Conservation (phyloP, 164 flowering plant genomes). For the Macadamia tetraphylla region DNA sequence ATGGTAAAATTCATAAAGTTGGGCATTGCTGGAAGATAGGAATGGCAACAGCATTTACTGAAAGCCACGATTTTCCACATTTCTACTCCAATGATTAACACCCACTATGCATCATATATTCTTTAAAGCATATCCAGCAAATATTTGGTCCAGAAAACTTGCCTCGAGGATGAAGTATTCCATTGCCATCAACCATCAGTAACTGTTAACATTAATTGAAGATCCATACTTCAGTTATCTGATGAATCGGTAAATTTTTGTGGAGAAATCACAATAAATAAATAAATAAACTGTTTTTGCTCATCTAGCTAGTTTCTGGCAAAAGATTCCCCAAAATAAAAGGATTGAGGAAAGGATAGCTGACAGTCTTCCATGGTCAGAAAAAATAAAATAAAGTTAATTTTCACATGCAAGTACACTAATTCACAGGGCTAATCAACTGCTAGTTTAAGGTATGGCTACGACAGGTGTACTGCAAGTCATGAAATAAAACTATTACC, state of each 20-base stretch:
- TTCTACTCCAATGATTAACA: background rate
- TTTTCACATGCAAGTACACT: no score
- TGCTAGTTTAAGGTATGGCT: background rate
- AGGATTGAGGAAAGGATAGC: no score
- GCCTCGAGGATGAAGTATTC: conserved; percentile 94
- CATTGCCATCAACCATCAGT: conserved; percentile 92
- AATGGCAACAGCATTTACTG: no score
- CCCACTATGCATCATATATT: background rate
- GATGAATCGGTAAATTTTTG: background rate
- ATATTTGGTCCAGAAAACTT: conserved; percentile 21
- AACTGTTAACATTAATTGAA: conserved; percentile 35
- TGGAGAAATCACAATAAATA: background rate
- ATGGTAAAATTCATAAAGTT: no score
- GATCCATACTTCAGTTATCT: conserved; percentile 4
- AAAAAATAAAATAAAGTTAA: no score
- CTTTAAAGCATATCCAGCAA: background rate
- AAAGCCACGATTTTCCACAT: no score
- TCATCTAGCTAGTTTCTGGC: no score
- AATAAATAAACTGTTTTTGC: no score
- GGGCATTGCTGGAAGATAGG: no score
- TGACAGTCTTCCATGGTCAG: no score
- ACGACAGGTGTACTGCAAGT: no score
- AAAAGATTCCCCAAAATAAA: no score
- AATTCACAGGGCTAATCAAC: background rate
- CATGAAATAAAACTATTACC: conserved; percentile 27